Evolutionary conservation across 1,284 basidiomycete species (phyloP), one percentile per base, ranked within the genome.

Genomic region (Tilletia caries): DNA sequence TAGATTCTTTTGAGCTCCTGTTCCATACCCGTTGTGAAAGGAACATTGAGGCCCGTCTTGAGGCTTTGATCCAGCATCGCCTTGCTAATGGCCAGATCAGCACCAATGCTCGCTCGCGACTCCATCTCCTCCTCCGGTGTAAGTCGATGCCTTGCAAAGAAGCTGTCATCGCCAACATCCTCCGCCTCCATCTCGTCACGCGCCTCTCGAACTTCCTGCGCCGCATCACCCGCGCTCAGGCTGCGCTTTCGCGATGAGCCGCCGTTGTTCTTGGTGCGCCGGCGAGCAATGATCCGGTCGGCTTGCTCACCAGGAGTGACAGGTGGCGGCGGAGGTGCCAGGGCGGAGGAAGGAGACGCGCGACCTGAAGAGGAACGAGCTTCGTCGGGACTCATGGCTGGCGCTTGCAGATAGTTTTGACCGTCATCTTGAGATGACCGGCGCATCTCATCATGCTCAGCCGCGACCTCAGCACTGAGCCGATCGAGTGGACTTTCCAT

Each of bases 1-100:
- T 77, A 79, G 71, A 80, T 80, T 12, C 78, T 70, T 52, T 71
- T 74, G 44, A 80, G 68, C 68, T 80, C 79, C 25, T 75, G 69
- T 66, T 78, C 75, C 66, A 80, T 70, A 48, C 77, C 72, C 33
- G 33, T 71, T 62, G 76, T 74, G 70, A 80, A 80, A 2, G 75
- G 78, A 2, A 68, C 69, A 12, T 78, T 75, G 37, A 79, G 71
- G 37, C 75, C 76, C 13, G 71, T 70, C 64, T 78, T 73, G 8
- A 79, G 68, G 50, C 72, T 79, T 23, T 72, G 58, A 44, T 80
- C 78, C 37, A 79, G 74, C 69, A 71, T 69, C 6, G 70, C 74
- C 64, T 78, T 75, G 70, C 71, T 75, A 65, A 70, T 72, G 13
- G 75, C 73, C 58, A 79, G 71, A 50, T 76, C 76, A 4, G 71